Conservation (phyloP, 2,329 filamentous ascomycete species). For the Dothideomycetes sp. region DNA sequence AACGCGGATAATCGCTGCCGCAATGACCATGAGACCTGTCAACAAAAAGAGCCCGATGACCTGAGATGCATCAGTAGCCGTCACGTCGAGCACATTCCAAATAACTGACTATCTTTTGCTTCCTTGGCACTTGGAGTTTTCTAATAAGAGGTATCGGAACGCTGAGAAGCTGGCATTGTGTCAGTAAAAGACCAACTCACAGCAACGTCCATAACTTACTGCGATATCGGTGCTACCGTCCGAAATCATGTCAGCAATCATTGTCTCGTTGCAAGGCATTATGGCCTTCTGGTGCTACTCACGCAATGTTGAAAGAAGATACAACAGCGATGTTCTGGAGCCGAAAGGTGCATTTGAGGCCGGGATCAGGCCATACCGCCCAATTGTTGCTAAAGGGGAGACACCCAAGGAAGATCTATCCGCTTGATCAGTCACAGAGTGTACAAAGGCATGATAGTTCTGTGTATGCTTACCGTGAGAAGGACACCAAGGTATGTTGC, state of each 20-base stretch:
- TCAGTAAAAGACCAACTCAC: too few species aligned
- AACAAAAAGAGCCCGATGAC: constrained; percentile 20
- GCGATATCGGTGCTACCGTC: constrained; percentile 20
- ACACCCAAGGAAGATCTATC: too few species aligned
- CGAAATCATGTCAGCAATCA: too few species aligned
- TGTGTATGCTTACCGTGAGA: constrained; percentile 18
- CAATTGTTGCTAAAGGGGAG: constrained; percentile 17
- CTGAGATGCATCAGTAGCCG: too few species aligned
- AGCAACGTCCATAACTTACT: too few species aligned
- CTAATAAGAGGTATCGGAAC: constrained; percentile 24
- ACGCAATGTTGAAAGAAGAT: constrained; percentile 20
- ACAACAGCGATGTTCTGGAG: constrained; percentile 19
- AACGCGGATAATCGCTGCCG: constrained; percentile 22
- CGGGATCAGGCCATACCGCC: constrained; percentile 16
- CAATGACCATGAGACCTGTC: constrained; percentile 24
- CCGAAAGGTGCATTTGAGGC: constrained; percentile 16
- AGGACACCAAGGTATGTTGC: too few species aligned
- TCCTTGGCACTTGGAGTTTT: constrained; percentile 17
- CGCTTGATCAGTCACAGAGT: constrained; percentile 15
- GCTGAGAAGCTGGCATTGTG: too few species aligned
- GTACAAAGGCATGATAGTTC: constrained; percentile 17
- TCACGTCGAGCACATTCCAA: too few species aligned
- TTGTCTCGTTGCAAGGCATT: too few species aligned
- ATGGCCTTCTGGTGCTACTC: too few species aligned
- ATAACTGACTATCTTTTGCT: constrained; percentile 20